Evolutionary conservation across 148 eudicot species (phyloP).

Genomic region (Vaccinium myrtillus): DNA sequence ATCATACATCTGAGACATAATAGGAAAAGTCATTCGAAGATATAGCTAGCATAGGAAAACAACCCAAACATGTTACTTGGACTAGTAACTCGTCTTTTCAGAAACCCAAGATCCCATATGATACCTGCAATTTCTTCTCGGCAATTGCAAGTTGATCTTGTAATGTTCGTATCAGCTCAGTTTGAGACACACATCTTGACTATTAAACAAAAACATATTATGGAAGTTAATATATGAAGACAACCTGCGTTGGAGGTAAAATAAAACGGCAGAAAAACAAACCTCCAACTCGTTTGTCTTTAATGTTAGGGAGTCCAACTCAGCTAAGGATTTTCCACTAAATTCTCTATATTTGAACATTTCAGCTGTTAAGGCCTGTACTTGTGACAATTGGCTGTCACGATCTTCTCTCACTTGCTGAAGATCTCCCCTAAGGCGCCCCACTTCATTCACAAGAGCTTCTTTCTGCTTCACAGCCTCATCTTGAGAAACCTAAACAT

Average conservation of each 20-base stretch:
- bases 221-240: background rate
- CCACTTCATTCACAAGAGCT: conserved; percentile 60
- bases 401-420: conserved; percentile 83
- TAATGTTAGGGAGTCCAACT: conserved; percentile 48
- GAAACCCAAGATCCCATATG: conserved; percentile 3
- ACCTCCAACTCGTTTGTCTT: conserved; percentile 85
- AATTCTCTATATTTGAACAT: conserved; percentile 60
- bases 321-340: conserved; percentile 59
- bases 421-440: conserved; percentile 62
- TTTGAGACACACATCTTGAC: conserved; percentile 63
- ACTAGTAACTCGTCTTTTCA: conserved; percentile 11
- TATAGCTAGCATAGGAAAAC: background rate
- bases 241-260: background rate
- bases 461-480: conserved; percentile 77
- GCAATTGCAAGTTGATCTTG: conserved; percentile 71
- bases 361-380: conserved; percentile 58
- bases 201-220: conserved; percentile 19
- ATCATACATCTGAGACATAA: conserved; percentile 56
- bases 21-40: background rate
- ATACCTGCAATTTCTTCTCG: conserved; percentile 69
- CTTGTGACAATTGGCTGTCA: conserved; percentile 60
- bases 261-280: conserved; percentile 9
- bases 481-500: conserved; percentile 60
- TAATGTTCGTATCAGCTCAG: conserved; percentile 57
- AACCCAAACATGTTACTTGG: conserved; percentile 5